Conservation (phyloP, 441 rosid genomes). For the Eruca vesicaria region DNA sequence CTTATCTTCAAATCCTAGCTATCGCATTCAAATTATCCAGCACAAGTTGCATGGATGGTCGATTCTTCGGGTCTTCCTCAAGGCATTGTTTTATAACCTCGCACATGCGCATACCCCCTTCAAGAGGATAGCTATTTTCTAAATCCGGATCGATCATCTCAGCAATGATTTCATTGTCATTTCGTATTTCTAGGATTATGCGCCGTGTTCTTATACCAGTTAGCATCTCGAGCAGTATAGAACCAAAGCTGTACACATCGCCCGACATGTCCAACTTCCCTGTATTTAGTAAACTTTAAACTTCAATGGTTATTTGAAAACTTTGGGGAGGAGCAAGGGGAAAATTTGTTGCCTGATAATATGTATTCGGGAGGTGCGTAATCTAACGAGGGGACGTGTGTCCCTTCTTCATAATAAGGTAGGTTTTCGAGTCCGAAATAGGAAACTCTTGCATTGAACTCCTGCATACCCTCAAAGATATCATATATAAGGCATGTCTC, state of each 20-base stretch:
- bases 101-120: not conserved
- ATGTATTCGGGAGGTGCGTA: not conserved
- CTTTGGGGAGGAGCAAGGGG: not conserved
- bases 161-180: not conserved
- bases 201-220: not conserved
- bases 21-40: not conserved
- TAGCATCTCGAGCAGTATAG: not conserved
- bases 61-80: not conserved
- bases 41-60: not conserved
- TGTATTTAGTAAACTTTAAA: not conserved
- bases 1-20: not conserved
- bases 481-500: too few relatives aligned
- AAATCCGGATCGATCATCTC: not conserved
- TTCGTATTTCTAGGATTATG: not conserved
- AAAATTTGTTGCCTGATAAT: not conserved
- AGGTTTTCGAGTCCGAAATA: not conserved
- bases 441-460: not conserved
- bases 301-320: not conserved
- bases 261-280: not conserved
- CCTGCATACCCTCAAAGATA: not conserved
- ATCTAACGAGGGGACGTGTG: not conserved
- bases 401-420: not conserved
- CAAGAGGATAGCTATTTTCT: not conserved
- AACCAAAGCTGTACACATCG: not conserved
- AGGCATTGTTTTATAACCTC: not conserved